Percentiles rank a stretch among this genome's conserved stretches.
These are phyloP conservation scores for Cyberlindnera maritima DNA, from an alignment of 805 yeast species.

Conservation along the genomic window DNA sequence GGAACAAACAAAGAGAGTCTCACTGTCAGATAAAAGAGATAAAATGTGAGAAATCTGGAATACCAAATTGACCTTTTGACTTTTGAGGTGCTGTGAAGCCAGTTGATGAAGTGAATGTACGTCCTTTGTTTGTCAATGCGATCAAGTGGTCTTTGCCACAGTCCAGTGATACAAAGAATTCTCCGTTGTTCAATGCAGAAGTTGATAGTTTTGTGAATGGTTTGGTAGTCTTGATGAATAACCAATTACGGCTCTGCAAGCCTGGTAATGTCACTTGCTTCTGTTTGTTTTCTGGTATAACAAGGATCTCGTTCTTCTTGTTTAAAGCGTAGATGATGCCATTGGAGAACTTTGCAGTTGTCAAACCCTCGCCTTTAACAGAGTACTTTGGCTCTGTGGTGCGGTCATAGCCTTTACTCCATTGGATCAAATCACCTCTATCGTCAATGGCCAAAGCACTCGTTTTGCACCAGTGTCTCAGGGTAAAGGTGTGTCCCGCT, in stretches of 20 bases:
- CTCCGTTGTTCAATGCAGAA: constrained; percentile 37
- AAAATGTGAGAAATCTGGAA: constrained; percentile 69
- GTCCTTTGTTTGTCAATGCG: constrained; percentile 7
- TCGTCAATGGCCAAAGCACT: constrained; percentile 54
- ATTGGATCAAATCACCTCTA: constrained; percentile 72
- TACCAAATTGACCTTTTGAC: constrained; percentile 79
- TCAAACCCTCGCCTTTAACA: constrained; percentile 46
- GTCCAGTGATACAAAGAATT: constrained; percentile 47
- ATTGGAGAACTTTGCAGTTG: constrained; percentile 47
- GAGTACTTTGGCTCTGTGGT: constrained; percentile 34
- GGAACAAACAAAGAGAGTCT: background rate
- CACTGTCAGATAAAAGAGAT: background rate
- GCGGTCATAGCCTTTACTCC: constrained; percentile 47
- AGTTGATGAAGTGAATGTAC: constrained; percentile 42
- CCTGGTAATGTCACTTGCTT: constrained; percentile 14
- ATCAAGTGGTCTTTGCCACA: constrained; percentile 71
- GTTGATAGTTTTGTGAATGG: constrained; percentile 11
- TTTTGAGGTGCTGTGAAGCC: constrained; percentile 37
- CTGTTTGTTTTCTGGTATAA: constrained; percentile 30
- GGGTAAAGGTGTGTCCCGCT: no score
- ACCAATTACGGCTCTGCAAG: constrained; percentile 14
- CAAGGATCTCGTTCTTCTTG: constrained; percentile 31
- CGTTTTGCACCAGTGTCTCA: constrained; percentile 21
- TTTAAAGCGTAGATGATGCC: constrained; percentile 50
- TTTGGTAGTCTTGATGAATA: constrained; percentile 6